Percentiles rank a stretch among this genome's conserved stretches.
These are phyloP conservation scores for Trichothecium sympodiale DNA, from an alignment of 2,329 filamentous ascomycete species.

Conservation along the genomic window DNA sequence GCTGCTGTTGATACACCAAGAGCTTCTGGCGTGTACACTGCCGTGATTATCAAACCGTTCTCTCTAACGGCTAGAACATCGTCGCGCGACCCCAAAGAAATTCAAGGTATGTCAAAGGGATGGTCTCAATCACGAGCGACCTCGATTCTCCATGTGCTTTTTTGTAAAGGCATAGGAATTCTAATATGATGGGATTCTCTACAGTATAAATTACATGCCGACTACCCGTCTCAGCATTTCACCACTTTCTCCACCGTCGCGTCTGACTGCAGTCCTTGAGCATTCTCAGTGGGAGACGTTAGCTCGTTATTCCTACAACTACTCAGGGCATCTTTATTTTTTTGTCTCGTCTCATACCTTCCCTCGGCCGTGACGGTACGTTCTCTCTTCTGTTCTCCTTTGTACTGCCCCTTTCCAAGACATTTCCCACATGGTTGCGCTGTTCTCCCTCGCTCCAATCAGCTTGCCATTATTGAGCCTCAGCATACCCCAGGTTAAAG, in stretches of 20 bases:
- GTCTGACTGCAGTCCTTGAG: conserved; percentile 29
- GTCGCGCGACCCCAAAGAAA: too few relatives aligned
- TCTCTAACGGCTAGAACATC: too few relatives aligned
- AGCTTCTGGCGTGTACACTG: too few relatives aligned
- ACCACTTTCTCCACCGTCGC: conserved; percentile 28
- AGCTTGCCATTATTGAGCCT: conserved; percentile 1
- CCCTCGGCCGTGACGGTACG: conserved; percentile 42
- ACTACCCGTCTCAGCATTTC: conserved; percentile 20
- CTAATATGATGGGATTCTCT: too few relatives aligned
- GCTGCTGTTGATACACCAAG: too few relatives aligned
- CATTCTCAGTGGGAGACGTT: conserved; percentile 49
- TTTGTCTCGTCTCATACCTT: conserved; percentile 21
- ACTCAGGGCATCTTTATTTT: conserved; percentile 25
- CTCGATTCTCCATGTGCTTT: too few relatives aligned
- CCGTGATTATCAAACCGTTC: too few relatives aligned
- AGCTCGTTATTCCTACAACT: conserved; percentile 49
- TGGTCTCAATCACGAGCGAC: too few relatives aligned
- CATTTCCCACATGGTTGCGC: conserved; percentile 1
- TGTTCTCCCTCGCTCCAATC: conserved; percentile 3
- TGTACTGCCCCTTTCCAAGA: conserved; percentile 1
- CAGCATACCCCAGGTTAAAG: conserved; percentile 5
- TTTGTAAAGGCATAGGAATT: too few relatives aligned
- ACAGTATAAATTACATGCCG: conserved; percentile 23
- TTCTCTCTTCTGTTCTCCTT: conserved; percentile 15
- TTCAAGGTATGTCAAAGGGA: too few relatives aligned